Percentiles rank a stretch among this genome's conserved stretches.
Evolutionary conservation across 345 rosid genomes (phyloP).

Genomic region (Gossypium rotundifolium): DNA sequence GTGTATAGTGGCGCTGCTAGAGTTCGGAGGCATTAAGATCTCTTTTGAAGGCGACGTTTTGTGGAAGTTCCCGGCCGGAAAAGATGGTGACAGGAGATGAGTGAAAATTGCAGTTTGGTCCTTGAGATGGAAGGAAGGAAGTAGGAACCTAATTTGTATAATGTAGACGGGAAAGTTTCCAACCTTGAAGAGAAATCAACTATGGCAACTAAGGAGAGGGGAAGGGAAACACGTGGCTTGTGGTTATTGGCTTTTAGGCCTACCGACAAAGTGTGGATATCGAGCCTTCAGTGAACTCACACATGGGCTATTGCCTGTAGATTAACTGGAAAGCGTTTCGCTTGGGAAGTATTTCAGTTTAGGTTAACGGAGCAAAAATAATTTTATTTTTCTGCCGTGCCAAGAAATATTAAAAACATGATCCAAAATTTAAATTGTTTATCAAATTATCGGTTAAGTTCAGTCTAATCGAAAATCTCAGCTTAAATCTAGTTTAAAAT

Average conservation of each 20-base stretch:
- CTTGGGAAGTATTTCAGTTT: background rate
- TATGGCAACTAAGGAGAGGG: background rate
- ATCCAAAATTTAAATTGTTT: background rate
- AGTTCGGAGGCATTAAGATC: constrained; percentile 42
- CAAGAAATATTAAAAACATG: background rate
- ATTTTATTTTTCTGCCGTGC: background rate
- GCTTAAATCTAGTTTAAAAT: no score
- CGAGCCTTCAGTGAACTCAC: background rate
- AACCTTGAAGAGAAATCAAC: background rate
- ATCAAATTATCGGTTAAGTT: no score
- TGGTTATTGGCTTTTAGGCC: no score
- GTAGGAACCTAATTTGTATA: background rate
- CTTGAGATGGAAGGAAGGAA: background rate
- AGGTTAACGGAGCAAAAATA: background rate
- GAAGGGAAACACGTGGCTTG: no score
- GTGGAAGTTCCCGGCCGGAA: constrained; percentile 22
- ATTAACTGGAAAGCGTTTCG: background rate
- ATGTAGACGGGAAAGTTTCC: background rate
- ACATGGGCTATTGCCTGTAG: background rate
- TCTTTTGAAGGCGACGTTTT: background rate
- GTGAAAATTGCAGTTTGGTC: background rate
- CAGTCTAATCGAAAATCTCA: background rate
- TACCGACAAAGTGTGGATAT: background rate
- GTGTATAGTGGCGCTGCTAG: background rate
- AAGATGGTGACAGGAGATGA: background rate